Percentiles rank a stretch among this genome's conserved stretches.
Conservation (phyloP, 805 yeast genomes). For the Zygoascus ofunaensis region DNA sequence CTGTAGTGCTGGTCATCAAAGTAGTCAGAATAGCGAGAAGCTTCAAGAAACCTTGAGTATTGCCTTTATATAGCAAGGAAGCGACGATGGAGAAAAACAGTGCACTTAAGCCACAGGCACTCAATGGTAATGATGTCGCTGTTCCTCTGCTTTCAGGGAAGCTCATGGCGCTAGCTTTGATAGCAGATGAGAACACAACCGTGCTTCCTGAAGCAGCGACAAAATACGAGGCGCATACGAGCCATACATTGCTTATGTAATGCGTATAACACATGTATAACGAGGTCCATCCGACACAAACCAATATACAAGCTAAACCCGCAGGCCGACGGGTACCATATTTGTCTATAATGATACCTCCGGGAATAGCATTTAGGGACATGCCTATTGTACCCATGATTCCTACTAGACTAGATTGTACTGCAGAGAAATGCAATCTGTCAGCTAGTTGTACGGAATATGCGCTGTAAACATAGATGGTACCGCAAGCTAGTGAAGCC, state of each 20-base stretch:
- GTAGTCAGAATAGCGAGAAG: conserved; percentile 14
- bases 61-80: conserved; percentile 29
- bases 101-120: conserved; percentile 69
- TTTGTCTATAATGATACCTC: conserved; percentile 20
- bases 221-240: conserved; percentile 31
- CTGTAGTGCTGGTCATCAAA: conserved; percentile 9
- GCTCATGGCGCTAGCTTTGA: conserved; percentile 63
- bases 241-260: conserved; percentile 29
- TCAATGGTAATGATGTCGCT: conserved; percentile 67
- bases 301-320: conserved; percentile 40
- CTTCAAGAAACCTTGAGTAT: conserved; percentile 18
- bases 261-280: conserved; percentile 40
- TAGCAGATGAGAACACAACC: conserved; percentile 49
- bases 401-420: conserved; percentile 53
- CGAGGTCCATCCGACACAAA: conserved; percentile 47
- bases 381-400: conserved; percentile 53
- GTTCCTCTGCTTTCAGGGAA: conserved; percentile 62
- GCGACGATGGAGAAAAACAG: conserved; percentile 50
- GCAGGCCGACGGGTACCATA: conserved; percentile 31
- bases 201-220: conserved; percentile 62
- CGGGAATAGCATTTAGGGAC: conserved; percentile 33
- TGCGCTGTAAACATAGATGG: conserved; percentile 59
- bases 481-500: conserved; percentile 38
- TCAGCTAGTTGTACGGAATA: conserved; percentile 63
- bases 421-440: conserved; percentile 46